Conservation (phyloP, 2,329 filamentous ascomycete genomes). For the Bipolaris sorokiniana region DNA sequence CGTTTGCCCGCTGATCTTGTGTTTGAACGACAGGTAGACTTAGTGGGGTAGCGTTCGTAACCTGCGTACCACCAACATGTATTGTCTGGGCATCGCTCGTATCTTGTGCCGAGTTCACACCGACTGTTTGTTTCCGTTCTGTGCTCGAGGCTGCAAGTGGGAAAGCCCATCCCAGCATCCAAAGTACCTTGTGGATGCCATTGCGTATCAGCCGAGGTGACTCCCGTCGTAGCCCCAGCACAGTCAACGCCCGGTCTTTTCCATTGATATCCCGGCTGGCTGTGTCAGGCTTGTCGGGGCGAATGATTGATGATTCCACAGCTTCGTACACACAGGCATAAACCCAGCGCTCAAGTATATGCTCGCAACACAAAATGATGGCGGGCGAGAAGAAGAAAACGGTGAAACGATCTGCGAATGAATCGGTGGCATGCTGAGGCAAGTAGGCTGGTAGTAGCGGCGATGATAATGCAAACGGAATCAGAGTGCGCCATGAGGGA, state of each 20-base stretch:
- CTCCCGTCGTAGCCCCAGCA: conserved; percentile 31
- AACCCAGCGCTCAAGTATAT: conserved; percentile 36
- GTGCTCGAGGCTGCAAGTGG: conserved; percentile 4
- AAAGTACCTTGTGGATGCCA: conserved; percentile 32
- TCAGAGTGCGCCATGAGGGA: conserved; percentile 34
- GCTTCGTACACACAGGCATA: conserved; percentile 38
- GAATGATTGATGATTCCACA: conserved; percentile 37
- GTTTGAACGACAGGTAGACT: conserved; percentile 27
- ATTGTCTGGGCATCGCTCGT: conserved; percentile 18
- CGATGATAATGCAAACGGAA: conserved; percentile 39
- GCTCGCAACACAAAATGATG: conserved; percentile 34
- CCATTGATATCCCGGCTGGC: conserved; percentile 28
- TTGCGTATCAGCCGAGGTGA: conserved; percentile 31
- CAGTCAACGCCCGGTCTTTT: conserved; percentile 29
- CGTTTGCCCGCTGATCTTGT: conserved; percentile 1
- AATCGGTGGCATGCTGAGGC: conserved; percentile 23
- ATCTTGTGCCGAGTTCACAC: conserved; percentile 3
- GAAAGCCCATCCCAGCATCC: conserved; percentile 36
- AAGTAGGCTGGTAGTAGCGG: conserved; percentile 33
- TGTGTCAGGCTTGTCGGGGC: conserved; percentile 40
- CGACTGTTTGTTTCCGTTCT: conserved; percentile 2
- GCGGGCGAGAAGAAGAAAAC: conserved; percentile 36
- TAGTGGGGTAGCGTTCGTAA: conserved; percentile 33
- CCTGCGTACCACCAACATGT: conserved; percentile 26
- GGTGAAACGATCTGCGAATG: conserved; percentile 20